phyloP scores from a whole-genome alignment of 305 asterid species.

The Rubia peregrina region DNA sequence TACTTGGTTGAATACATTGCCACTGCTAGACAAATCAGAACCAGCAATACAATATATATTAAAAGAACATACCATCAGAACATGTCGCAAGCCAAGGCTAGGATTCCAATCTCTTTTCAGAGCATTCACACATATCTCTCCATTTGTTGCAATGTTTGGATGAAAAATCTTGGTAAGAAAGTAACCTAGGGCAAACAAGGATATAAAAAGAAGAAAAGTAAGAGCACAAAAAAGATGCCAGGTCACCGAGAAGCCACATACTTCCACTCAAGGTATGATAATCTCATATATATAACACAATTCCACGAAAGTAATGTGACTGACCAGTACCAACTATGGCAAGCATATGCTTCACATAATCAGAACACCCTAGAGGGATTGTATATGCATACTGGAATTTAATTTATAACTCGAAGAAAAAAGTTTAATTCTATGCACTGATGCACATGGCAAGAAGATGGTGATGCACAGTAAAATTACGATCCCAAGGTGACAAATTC shows the following conservation, averaged over 20 bases:
- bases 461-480: neutral
- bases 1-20: neutral
- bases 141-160: constrained; percentile 80
- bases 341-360: neutral
- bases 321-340: neutral
- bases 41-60: neutral
- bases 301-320: neutral
- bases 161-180: constrained; percentile 92
- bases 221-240: constrained; percentile 1
- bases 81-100: constrained; percentile 84
- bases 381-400: too few species aligned
- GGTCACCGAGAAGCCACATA: neutral
- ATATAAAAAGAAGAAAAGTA: neutral
- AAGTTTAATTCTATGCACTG: neutral
- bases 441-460: neutral
- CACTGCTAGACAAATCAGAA: neutral
- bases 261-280: neutral
- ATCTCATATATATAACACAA: neutral
- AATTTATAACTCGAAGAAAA: too few species aligned
- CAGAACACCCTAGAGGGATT: too few species aligned
- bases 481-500: neutral
- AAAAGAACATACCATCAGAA: constrained; percentile 54
- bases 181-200: constrained; percentile 47
- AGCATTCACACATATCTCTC: constrained; percentile 96
- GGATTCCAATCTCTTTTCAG: constrained; percentile 96